Base-by-base conservation (phyloP, 148 eudicot species). In the Cornus controversa region DNA sequence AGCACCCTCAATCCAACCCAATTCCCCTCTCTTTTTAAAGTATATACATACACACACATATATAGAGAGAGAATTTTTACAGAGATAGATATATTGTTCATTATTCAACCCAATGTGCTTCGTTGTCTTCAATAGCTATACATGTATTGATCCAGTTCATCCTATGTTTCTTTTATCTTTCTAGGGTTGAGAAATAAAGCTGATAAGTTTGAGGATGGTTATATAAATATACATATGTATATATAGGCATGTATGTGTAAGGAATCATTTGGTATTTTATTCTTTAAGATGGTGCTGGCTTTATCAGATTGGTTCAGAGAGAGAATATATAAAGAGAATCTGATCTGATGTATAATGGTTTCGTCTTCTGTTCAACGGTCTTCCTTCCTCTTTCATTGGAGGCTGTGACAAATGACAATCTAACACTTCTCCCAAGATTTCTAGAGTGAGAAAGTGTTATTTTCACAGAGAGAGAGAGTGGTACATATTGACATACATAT, bases 121-220 rank as follows among this genome's bases (percentile, higher is more conserved):
- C 40, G 64, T 78, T 60, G 70, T 69, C 82, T 74, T 66, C 82
- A 82, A 79, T 79, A 58, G 62, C 78, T 73, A 40, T 78, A 63
- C 60, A 78, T 42, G 62, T 28, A 24, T 60, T 63, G 24, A 68
- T 75, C 45, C 45, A 40, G 45, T 40, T 40, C 45, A 40, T 40
- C 45, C 45, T 40, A 40, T 40, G 45, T 40, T 40, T 9, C 45
- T 40, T 40, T 40, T 40, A 40, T 1, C 45, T 40, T 80, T 79
- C 79, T 84, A 45, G 84, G 87, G 84, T 74, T 81, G 74, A 45
- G 84, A 82, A 80, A 75, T 71, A 86, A 82, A 80, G 87, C 74
- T 82, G 74, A 75, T 74, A 57, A 85, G 72, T 70, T 73, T 76
- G 27, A 71, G 45, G 73, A 71, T 27, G 28, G 26, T 66, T 57